These are phyloP conservation scores for Rhypophila decipiens DNA, from an alignment of 495 filamentous ascomycete species.

Conservation along the genomic window DNA sequence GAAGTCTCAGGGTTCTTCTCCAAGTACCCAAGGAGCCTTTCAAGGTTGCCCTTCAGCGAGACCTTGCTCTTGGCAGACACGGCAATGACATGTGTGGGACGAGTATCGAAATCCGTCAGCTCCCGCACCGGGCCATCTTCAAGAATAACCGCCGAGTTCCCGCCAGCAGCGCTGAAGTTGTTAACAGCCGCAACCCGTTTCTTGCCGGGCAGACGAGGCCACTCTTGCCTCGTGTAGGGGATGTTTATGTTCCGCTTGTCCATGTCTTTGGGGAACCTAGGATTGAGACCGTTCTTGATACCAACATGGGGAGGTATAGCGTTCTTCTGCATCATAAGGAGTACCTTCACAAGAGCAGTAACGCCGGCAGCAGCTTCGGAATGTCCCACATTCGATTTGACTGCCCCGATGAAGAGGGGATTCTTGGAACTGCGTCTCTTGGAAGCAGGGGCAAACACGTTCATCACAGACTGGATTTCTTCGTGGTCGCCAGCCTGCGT, in stretches of 20 bases:
- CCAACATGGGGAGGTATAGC: constrained; percentile 70
- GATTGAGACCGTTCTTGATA: constrained; percentile 56
- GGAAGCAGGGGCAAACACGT: constrained; percentile 49
- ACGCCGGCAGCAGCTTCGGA: constrained; percentile 69
- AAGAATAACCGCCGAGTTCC: constrained; percentile 46
- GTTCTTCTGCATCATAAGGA: constrained; percentile 69
- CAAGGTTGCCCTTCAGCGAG: constrained; percentile 28
- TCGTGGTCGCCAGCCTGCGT: constrained; percentile 63
- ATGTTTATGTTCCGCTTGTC: constrained; percentile 6
- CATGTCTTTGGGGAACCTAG: constrained; percentile 9
- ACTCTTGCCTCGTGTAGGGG: constrained; percentile 4
- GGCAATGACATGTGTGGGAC: constrained; percentile 36
- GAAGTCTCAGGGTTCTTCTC: constrained; percentile 29
- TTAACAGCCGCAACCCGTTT: constrained; percentile 41
- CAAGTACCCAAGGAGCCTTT: constrained; percentile 32
- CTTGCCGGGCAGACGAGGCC: constrained; percentile 32
- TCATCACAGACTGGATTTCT: constrained; percentile 59
- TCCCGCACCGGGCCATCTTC: constrained; percentile 37
- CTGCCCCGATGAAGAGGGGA: constrained; percentile 62
- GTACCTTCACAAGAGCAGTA: constrained; percentile 62
- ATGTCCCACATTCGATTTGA: constrained; percentile 75
- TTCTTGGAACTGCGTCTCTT: constrained; percentile 47
- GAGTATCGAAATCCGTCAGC: constrained; percentile 17
- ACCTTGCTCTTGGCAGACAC: constrained; percentile 41
- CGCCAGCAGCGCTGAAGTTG: constrained; percentile 51